Conservation (phyloP, 1,284 basidiomycete genomes). For the Trametes polyzona region DNA sequence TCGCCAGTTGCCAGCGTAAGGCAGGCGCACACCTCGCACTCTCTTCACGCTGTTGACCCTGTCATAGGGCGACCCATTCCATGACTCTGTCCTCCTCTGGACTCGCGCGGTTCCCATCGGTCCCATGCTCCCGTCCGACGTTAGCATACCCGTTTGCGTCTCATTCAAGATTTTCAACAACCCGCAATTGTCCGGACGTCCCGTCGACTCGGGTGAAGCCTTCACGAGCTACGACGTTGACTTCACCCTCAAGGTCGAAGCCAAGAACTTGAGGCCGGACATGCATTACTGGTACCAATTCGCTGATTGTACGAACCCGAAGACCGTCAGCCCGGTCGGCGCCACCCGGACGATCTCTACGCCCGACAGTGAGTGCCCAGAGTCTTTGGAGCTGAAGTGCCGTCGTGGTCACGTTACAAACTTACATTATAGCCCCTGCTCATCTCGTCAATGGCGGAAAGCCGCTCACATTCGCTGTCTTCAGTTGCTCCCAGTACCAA, state of each 20-base stretch:
- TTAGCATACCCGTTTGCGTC: slow-evolving; percentile 62
- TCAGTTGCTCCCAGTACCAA: slow-evolving; percentile 64
- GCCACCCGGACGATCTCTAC: slow-evolving; percentile 52
- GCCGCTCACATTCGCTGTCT: slow-evolving; percentile 58
- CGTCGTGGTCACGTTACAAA: not conserved
- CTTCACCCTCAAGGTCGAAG: slow-evolving; percentile 69
- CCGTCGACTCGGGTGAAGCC: slow-evolving; percentile 52
- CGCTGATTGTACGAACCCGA: slow-evolving; percentile 56
- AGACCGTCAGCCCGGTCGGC: slow-evolving; percentile 51
- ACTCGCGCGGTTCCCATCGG: slow-evolving; percentile 54
- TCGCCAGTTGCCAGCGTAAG: slow-evolving; percentile 41
- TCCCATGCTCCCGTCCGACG: slow-evolving; percentile 43
- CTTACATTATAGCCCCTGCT: slow-evolving; percentile 45
- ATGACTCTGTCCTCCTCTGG: slow-evolving; percentile 65
- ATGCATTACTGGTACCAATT: slow-evolving; percentile 67
- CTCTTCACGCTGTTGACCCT: slow-evolving; percentile 2
- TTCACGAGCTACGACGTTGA: slow-evolving; percentile 69
- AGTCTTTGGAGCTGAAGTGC: not conserved
- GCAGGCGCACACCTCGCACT: no score
- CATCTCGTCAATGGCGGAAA: slow-evolving; percentile 58
- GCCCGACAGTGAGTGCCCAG: slow-evolving; percentile 44
- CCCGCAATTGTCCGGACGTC: slow-evolving; percentile 40
- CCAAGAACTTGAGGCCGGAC: slow-evolving; percentile 53
- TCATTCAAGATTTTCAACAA: slow-evolving; percentile 52
- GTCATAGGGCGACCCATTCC: slow-evolving; percentile 60